Percentiles rank a stretch among this genome's conserved stretches.
These are phyloP conservation scores for Nicotiana rustica DNA, from an alignment of 305 asterid genomes.

Conservation along the genomic window DNA sequence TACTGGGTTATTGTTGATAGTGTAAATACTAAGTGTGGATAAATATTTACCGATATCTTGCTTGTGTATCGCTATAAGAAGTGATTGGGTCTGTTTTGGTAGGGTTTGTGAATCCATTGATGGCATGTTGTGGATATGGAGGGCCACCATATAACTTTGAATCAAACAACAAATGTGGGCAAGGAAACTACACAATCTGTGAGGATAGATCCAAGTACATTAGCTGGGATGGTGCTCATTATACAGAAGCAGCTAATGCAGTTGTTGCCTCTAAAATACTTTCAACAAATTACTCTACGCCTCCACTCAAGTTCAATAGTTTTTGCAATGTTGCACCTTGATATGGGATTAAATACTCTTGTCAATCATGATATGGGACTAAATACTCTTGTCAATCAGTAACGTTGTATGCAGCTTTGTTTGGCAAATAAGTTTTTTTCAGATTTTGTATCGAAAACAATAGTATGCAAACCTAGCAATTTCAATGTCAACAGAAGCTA, in stretches of 20 bases:
- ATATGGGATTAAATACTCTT: neutral
- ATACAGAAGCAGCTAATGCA: constrained; percentile 42
- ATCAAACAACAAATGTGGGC: constrained; percentile 38
- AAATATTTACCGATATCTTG: neutral
- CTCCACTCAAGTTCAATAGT: constrained; percentile 32
- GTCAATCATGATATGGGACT: neutral
- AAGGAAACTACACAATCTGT: constrained; percentile 34
- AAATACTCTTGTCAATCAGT: neutral
- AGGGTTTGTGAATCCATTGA: constrained; percentile 40
- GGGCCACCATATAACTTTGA: constrained; percentile 39
- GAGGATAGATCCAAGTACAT: constrained; percentile 32
- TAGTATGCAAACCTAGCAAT: too few species aligned
- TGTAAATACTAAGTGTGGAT: neutral
- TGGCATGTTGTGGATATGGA: constrained; percentile 47
- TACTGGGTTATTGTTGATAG: neutral
- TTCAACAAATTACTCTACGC: constrained; percentile 31
- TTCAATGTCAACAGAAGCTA: too few species aligned
- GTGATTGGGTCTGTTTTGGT: neutral
- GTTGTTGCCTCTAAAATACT: constrained; percentile 41
- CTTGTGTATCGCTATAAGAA: neutral
- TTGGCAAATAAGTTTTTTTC: too few species aligned
- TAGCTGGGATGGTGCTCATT: constrained; percentile 43
- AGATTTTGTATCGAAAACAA: too few species aligned
- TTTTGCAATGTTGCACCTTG: constrained; percentile 28
- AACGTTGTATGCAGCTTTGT: neutral